Percentiles rank a stretch among this genome's conserved stretches.
Conservation (phyloP, 2,329 filamentous ascomycete genomes). For the Nothopassalora personata region DNA sequence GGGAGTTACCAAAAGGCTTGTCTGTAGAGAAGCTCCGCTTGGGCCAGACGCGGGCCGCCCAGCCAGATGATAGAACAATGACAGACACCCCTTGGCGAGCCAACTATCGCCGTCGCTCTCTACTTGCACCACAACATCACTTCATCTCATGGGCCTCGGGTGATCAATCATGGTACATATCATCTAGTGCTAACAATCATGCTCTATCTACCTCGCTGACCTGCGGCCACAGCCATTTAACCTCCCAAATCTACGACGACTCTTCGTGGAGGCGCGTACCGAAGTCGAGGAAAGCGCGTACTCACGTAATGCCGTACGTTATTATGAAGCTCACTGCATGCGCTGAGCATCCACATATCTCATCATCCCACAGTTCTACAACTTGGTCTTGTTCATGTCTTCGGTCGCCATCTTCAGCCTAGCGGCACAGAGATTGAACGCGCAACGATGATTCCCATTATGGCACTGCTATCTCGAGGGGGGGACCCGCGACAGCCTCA, state of each 20-base stretch:
- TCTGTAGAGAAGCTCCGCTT: too few relatives aligned
- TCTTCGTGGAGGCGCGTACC: conserved; percentile 90
- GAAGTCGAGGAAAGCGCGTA: conserved; percentile 93
- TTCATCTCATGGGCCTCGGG: too few relatives aligned
- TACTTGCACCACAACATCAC: too few relatives aligned
- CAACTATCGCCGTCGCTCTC: too few relatives aligned
- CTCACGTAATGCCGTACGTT: conserved; percentile 79
- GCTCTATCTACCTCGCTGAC: background rate
- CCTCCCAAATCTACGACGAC: conserved; percentile 87
- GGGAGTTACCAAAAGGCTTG: too few relatives aligned
- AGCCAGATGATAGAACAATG: too few relatives aligned
- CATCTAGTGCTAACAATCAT: background rate
- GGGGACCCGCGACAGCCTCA: background rate
- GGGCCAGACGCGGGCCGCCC: too few relatives aligned
- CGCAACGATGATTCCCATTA: conserved; percentile 21
- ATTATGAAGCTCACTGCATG: conserved; percentile 11
- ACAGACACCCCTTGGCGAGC: too few relatives aligned
- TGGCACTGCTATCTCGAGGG: background rate
- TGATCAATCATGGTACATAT: background rate
- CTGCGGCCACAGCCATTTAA: conserved; percentile 53
- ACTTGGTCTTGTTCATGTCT: conserved; percentile 92
- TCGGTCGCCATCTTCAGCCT: conserved; percentile 93
- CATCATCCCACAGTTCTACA: conserved; percentile 70
- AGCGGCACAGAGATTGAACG: conserved; percentile 76
- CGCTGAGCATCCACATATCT: background rate